A percentile compares a stretch with the other conserved stretches of the same genome.
These are phyloP conservation scores for Colletotrichum aenigma DNA, from an alignment of 2,329 filamentous ascomycete species.

Conservation along the genomic window DNA sequence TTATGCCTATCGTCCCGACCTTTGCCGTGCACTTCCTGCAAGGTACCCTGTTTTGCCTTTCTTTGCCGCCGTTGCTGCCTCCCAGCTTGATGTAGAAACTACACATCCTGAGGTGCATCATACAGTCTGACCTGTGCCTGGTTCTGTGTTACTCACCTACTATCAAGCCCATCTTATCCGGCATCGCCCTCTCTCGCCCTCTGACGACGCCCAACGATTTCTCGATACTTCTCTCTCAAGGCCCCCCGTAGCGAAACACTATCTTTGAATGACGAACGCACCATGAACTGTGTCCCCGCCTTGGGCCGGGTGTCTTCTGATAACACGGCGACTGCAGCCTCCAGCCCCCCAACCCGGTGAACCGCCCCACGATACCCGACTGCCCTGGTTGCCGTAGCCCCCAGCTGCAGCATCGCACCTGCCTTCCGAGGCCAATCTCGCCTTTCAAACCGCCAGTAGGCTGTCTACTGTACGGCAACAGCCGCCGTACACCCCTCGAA, in stretches of 20 bases:
- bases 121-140: background rate
- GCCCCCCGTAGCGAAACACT: background rate
- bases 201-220: background rate
- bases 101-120: background rate
- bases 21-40: background rate
- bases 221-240: background rate
- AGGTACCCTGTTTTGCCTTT: background rate
- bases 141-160: background rate
- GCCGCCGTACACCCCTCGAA: background rate
- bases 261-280: constrained; percentile 21
- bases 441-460: background rate
- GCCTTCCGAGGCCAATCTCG: background rate
- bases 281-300: constrained; percentile 38
- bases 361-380: constrained; percentile 1
- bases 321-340: constrained; percentile 31
- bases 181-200: background rate
- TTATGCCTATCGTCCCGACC: background rate
- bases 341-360: constrained; percentile 9
- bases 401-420: background rate
- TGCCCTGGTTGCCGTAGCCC: background rate
- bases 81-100: background rate
- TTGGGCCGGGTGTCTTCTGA: constrained; percentile 38
- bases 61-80: background rate
- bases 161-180: background rate
- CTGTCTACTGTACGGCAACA: background rate